These are phyloP conservation scores for Cyclostephanos tholiformis DNA, from an alignment of 108 stramenopile genomes.

Conservation along the genomic window DNA sequence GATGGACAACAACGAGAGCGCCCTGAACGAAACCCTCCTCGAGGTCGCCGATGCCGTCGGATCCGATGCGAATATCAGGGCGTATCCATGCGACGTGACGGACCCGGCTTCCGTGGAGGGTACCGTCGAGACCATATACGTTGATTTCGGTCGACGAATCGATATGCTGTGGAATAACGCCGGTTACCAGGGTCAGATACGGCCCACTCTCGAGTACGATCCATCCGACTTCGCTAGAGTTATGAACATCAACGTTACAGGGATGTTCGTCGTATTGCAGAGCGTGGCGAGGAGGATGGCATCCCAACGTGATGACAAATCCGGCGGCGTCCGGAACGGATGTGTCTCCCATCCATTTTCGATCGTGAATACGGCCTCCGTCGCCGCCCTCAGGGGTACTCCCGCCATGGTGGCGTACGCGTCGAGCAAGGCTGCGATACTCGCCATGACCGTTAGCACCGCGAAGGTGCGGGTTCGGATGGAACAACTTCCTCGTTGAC, in stretches of 20 bases:
- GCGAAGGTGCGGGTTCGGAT: conserved; percentile 50
- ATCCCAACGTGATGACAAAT: conserved; percentile 12
- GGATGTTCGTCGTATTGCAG: conserved; percentile 89
- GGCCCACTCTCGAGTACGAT: conserved; percentile 81
- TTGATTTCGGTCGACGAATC: conserved; percentile 56
- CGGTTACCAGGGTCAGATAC: conserved; percentile 93
- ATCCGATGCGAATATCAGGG: conserved; percentile 16
- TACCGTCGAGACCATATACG: conserved; percentile 37
- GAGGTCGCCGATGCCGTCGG: conserved; percentile 18
- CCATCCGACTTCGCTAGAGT: conserved; percentile 80
- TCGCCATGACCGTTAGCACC: conserved; percentile 79
- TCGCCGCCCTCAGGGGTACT: conserved; percentile 87
- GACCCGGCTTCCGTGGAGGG: conserved; percentile 52
- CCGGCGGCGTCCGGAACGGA: conserved; percentile 3
- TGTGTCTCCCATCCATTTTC: conserved; percentile 50
- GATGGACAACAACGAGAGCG: conserved; percentile 61
- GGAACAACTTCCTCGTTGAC: too few relatives aligned
- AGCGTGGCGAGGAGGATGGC: conserved; percentile 79
- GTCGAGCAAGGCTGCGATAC: conserved; percentile 85
- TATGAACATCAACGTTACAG: conserved; percentile 92
- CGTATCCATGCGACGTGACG: conserved; percentile 75
- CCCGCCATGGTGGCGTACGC: conserved; percentile 90
- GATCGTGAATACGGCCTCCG: conserved; percentile 90
- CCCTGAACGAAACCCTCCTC: conserved; percentile 65
- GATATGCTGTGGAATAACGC: conserved; percentile 94